phyloP scores from a whole-genome alignment of 129 eudicot species.

The Lonicera japonica region DNA sequence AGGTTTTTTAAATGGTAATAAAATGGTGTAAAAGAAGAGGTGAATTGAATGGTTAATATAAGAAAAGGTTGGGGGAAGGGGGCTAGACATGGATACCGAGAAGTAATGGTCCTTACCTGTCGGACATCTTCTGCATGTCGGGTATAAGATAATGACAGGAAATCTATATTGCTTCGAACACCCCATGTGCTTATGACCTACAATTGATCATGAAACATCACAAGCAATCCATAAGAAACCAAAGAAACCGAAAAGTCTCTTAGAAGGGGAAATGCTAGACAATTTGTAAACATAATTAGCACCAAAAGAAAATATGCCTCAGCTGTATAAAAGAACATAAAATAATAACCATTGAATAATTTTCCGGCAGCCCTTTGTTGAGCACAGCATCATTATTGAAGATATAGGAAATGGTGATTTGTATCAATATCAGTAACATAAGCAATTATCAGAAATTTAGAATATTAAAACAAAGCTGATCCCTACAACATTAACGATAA shows the following conservation, averaged over 20 bases:
- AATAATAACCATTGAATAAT: not conserved
- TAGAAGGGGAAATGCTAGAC: not conserved
- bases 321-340: too few relatives aligned
- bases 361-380: constrained; percentile 1
- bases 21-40: not conserved
- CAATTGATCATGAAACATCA: constrained; percentile 6
- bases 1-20: too few relatives aligned
- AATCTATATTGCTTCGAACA: constrained; percentile 77
- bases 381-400: not conserved
- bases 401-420: too few relatives aligned
- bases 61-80: too few relatives aligned
- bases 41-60: too few relatives aligned
- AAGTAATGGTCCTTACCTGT: constrained; percentile 79
- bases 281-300: not conserved
- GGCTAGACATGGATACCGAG: too few relatives aligned
- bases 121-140: constrained; percentile 95
- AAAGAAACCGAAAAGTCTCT: too few relatives aligned
- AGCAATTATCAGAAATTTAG: too few relatives aligned
- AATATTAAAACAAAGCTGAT: too few relatives aligned
- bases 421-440: too few relatives aligned
- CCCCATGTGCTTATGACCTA: constrained; percentile 98
- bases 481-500: too few relatives aligned
- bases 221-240: constrained; percentile 8
- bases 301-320: too few relatives aligned
- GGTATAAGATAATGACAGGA: constrained; percentile 84